These are phyloP conservation scores for Conringia planisiliqua DNA, from an alignment of 345 rosid species.

Conservation along the genomic window DNA sequence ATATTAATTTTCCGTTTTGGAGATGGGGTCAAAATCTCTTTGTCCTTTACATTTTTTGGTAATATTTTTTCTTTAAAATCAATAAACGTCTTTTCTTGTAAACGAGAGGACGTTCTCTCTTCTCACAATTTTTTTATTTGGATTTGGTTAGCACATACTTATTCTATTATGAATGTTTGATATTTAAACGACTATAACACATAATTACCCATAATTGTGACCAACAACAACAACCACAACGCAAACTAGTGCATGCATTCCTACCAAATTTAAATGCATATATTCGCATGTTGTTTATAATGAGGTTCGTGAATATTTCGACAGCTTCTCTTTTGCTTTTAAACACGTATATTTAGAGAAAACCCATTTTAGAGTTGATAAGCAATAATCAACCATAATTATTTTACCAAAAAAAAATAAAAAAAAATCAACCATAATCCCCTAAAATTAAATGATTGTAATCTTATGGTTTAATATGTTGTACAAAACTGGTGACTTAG, in stretches of 20 bases:
- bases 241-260: neutral
- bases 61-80: neutral
- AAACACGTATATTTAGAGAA: neutral
- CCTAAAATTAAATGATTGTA: no score
- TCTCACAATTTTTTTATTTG: neutral
- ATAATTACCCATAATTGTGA: slow-evolving; percentile 22
- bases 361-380: neutral
- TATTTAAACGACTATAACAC: slow-evolving; percentile 1
- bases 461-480: neutral
- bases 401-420: no score
- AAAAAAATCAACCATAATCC: no score
- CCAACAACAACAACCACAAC: slow-evolving; percentile 11
- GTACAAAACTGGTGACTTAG: neutral
- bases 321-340: neutral
- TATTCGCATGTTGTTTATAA: neutral
- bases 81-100: slow-evolving; percentile 18
- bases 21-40: slow-evolving; percentile 13
- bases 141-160: neutral
- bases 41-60: neutral
- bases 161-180: neutral
- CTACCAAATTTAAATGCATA: neutral
- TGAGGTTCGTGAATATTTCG: neutral
- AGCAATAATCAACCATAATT: neutral
- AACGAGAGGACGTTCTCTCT: slow-evolving; percentile 19
- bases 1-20: neutral